Evolutionary conservation across 192 early-diverging fungal genomes (phyloP), one percentile per base, ranked within the genome.

Genomic region (Backusella psychrophila): DNA sequence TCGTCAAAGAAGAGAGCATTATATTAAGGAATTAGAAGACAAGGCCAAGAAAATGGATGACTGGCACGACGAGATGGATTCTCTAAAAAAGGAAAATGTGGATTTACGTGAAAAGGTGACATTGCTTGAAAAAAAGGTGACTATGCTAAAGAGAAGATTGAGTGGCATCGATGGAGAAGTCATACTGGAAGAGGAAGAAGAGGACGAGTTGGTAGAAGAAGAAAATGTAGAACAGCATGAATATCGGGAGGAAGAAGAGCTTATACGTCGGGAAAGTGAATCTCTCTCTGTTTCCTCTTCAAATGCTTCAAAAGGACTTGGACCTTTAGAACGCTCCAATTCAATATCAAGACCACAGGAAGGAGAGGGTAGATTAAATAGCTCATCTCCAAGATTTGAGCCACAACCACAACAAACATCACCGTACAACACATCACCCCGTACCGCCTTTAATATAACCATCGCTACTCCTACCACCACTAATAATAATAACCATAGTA

Each of bases 1-100:
- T 82, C 90, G 96, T 46, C 93, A 97, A 82, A 90, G 96, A 39
- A 90, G 92, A 68, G 91, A 94, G 73, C 88, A 89, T 76, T 94
- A 97, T 78, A 89, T 96, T 29, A 89, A 91, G 73, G 87, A 91
- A 9, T 87, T 97, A 0, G 96, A 97, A 81, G 86, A 85, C 1
- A 88, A 90, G 66, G 91, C 92, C 6, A 88, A 91, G 69, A 85
- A 89, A 68, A 83, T 94, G 73, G 78, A 80, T 49, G 73, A 77
- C 11, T 77, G 73, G 70, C 67, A 83, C 41, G 41, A 75, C 12
- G 78, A 80, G 46, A 44, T 83, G 52, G 77, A 78, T 31, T 31
- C 33, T 6, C 23, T 80, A 17, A 44, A 44, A 36, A 71, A 78
- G 19, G 73, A 83, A 66, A 83, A 83, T 63, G 15, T 38, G 11